Evolutionary conservation across 2,329 filamentous ascomycete genomes (phyloP).

Genomic region (Akanthomyces lecanii): DNA sequence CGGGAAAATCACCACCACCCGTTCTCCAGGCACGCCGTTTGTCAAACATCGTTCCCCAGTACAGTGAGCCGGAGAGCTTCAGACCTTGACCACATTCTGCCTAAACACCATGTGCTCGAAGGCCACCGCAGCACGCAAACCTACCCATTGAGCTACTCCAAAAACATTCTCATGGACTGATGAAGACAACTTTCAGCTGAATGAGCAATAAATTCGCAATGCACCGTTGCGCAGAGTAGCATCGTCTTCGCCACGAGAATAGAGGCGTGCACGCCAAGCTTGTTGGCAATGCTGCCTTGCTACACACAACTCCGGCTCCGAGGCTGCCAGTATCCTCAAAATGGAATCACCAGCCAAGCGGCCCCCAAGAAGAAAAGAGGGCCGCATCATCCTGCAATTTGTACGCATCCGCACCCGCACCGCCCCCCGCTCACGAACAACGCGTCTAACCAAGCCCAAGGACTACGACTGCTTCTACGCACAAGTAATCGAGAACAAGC

Average conservation of each 20-base stretch:
- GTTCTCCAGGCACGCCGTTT: no score
- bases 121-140: no score
- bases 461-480: conserved; percentile 94
- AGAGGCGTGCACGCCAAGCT: background rate
- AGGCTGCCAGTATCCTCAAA: background rate
- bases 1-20: no score
- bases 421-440: conserved; percentile 5
- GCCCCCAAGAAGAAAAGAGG: conserved; percentile 49
- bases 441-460: conserved; percentile 33
- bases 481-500: conserved; percentile 78
- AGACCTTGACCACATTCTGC: no score
- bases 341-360: conserved; percentile 25
- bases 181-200: background rate
- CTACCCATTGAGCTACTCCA: no score
- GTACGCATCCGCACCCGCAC: conserved; percentile 43
- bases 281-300: background rate
- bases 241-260: background rate
- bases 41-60: no score
- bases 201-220: background rate
- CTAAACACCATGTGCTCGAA: no score
- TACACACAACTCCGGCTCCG: background rate
- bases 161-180: no score
- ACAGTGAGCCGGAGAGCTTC: no score
- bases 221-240: background rate
- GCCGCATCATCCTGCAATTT: conserved; percentile 75